These are phyloP conservation scores for Ophiostoma pallidulum DNA, from an alignment of 2,329 filamentous ascomycete genomes.

Conservation along the genomic window DNA sequence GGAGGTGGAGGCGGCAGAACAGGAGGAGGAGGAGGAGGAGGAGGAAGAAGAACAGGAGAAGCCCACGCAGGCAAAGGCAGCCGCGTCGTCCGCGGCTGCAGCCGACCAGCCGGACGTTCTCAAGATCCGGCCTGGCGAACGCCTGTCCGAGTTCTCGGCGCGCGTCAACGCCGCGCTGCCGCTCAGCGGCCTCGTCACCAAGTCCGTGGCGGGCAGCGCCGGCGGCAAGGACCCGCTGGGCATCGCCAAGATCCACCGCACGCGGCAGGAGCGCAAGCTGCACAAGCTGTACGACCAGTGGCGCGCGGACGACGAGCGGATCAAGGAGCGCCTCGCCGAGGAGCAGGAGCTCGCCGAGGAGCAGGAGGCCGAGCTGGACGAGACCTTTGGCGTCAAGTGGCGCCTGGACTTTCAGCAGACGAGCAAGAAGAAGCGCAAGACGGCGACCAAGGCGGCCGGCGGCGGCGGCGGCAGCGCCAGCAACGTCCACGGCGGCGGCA, in stretches of 20 bases:
- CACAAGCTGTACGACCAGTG: conserved; percentile 73
- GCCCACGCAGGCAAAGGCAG: conserved; percentile 10
- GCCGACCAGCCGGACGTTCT: conserved; percentile 32
- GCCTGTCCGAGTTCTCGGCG: conserved; percentile 67
- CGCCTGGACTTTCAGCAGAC: conserved; percentile 33
- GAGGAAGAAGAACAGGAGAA: not conserved
- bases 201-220: conserved; percentile 34
- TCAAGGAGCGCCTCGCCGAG: conserved; percentile 55
- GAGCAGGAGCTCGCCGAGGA: conserved; percentile 56
- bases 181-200: conserved; percentile 58
- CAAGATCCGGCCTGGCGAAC: conserved; percentile 75
- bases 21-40: not conserved
- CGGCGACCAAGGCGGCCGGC: conserved; percentile 29
- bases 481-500: conserved; percentile 1
- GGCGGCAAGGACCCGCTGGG: conserved; percentile 50
- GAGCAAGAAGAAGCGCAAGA: conserved; percentile 38
- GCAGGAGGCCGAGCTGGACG: conserved; percentile 50
- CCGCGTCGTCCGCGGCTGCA: not conserved
- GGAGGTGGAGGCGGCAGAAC: not conserved
- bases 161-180: conserved; percentile 81
- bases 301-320: conserved; percentile 55
- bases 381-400: conserved; percentile 39
- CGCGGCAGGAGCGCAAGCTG: conserved; percentile 77
- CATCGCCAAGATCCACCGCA: conserved; percentile 54
- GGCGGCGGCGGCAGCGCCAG: conserved; percentile 1